These are phyloP conservation scores for Venturia oleaginea DNA, from an alignment of 2,329 filamentous ascomycete genomes.

Conservation along the genomic window DNA sequence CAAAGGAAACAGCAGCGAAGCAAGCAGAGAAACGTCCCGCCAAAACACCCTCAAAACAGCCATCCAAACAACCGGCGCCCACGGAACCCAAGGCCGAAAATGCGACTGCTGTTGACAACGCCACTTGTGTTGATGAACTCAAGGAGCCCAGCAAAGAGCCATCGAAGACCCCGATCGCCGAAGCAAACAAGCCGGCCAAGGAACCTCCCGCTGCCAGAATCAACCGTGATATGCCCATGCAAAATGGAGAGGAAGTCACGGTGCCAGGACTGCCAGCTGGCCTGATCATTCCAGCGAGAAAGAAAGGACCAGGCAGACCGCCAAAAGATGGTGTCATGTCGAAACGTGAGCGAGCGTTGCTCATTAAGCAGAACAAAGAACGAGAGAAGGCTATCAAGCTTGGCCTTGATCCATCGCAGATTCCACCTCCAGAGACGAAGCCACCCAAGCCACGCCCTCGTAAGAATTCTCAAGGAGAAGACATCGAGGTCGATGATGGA, in stretches of 20 bases:
- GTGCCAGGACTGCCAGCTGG: slow-evolving; percentile 31
- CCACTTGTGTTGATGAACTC: not conserved
- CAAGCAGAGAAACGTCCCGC: not conserved
- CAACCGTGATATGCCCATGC: slow-evolving; percentile 8
- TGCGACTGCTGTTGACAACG: not conserved
- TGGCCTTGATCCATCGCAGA: slow-evolving; percentile 28
- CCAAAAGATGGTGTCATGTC: slow-evolving; percentile 80
- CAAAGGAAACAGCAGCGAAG: slow-evolving; percentile 3
- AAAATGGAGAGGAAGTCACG: slow-evolving; percentile 30
- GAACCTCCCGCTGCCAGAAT: slow-evolving; percentile 14
- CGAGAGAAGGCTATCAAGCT: slow-evolving; percentile 31
- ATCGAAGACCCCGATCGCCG: slow-evolving; percentile 16
- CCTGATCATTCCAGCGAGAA: slow-evolving; percentile 46
- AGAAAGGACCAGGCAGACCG: slow-evolving; percentile 69
- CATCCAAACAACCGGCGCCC: not conserved
- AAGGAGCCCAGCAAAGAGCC: slow-evolving; percentile 14
- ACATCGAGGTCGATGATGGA: slow-evolving; percentile 22
- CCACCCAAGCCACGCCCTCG: slow-evolving; percentile 21
- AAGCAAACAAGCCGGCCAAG: slow-evolving; percentile 19
- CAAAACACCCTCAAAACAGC: not conserved
- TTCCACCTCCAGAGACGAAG: slow-evolving; percentile 29
- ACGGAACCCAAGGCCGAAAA: not conserved
- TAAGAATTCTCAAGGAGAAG: slow-evolving; percentile 29
- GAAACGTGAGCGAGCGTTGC: slow-evolving; percentile 59
- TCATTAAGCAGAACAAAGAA: slow-evolving; percentile 51